phyloP scores from a whole-genome alignment of 1,284 basidiomycete species.

The Caloboletus inedulis region DNA sequence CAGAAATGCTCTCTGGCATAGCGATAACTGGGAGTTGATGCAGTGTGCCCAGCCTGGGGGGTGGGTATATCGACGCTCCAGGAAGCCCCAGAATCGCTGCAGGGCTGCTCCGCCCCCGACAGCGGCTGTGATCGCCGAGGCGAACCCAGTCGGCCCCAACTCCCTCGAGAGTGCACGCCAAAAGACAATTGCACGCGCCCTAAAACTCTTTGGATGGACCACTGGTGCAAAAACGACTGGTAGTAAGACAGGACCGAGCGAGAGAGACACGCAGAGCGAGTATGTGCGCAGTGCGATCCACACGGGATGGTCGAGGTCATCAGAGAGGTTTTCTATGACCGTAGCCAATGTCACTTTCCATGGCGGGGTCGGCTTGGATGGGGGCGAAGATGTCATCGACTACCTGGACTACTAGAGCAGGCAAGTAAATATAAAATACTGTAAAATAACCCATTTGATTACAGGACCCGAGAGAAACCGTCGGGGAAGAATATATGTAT shows the following conservation, averaged over 20 bases:
- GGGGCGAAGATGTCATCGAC: neutral
- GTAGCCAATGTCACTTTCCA: conserved; percentile 6
- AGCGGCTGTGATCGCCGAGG: conserved; percentile 60
- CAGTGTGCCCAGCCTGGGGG: neutral
- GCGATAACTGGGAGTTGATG: conserved; percentile 13
- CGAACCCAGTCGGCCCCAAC: conserved; percentile 58
- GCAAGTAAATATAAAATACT: neutral
- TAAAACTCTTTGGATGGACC: conserved; percentile 15
- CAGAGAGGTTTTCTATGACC: neutral
- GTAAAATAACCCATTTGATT: conserved; percentile 18
- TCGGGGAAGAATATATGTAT: neutral
- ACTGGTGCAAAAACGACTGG: conserved; percentile 44
- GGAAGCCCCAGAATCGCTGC: conserved; percentile 42
- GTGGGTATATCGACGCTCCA: conserved; percentile 24
- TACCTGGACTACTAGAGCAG: neutral
- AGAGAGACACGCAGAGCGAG: conserved; percentile 60
- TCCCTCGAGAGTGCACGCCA: conserved; percentile 50
- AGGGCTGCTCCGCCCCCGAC: conserved; percentile 61
- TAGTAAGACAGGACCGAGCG: conserved; percentile 59
- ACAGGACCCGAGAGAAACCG: neutral
- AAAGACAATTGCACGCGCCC: conserved; percentile 29
- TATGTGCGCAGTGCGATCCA: conserved; percentile 66
- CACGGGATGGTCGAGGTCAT: conserved; percentile 44
- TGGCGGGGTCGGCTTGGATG: conserved; percentile 2
- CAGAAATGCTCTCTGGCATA: conserved; percentile 51